Base-by-base conservation (phyloP, 2,329 filamentous ascomycete species). In the Hymenoscyphus fructigenus region DNA sequence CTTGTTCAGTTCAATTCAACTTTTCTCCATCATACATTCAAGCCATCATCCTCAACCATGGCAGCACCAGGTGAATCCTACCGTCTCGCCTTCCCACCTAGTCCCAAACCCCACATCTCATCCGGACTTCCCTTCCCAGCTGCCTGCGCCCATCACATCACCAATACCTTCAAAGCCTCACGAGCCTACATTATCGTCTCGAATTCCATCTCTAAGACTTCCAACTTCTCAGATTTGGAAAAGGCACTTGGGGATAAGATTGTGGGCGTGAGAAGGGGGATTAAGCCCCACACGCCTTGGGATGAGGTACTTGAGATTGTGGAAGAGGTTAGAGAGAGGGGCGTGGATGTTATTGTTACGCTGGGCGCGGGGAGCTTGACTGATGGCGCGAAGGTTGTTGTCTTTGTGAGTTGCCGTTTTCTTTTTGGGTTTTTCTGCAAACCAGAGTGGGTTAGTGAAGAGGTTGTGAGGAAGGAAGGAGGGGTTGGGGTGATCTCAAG, bases 351-450 rank as follows among this genome's bases (percentile, higher is more conserved):
- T 15, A 72, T 75, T 71, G 64, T 77, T 29, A 77, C 75, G 0
- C 69, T 77, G 5, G 75, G 75, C 32, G 75, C 72, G n/a, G 75
- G 75, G 1, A 72, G 69, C 38, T 67, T 76, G 41, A 71, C 74
- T 20, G 75, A 77, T 63, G 75, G 73, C 10, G 74, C 71, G 1
- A 77, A 77, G 64, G 50, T 76, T 9, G 66, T 75, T 10, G 69
- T 68, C 3, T 70, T 74, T 12, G 71, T 72, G 66, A 47, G 70
- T 67, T 28, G 14, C 20, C 3, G 29, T 55, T 26, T 59, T 34
- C 14, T 26, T 20, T 36, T 56, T 5, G 15, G 29, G 10, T 6
- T 34, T 58, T 26, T 28, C 5, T 2, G 55, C 5, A 5, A 29
- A 29, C 28, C 28, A 29, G 28, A n/a, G n/a, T n/a, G n/a, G 28